phyloP scores from a whole-genome alignment of 257 asterid genomes.

The Penstemon eatonii region DNA sequence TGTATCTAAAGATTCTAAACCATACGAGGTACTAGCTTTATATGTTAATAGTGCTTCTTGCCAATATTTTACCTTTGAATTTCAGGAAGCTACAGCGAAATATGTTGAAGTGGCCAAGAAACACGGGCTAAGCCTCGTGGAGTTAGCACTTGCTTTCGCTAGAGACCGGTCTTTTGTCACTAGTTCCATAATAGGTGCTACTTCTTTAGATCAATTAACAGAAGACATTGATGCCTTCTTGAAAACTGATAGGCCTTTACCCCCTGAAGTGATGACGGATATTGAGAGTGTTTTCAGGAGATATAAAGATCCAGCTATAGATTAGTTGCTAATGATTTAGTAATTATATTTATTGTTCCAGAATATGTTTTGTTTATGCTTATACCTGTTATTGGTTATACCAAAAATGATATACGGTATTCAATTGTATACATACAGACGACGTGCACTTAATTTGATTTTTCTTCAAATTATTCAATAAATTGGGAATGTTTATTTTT shows the following conservation, averaged over 20 bases:
- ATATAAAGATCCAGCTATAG: constrained; percentile 77
- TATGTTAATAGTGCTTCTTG: no score
- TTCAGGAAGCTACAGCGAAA: constrained; percentile 67
- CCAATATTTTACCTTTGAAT: constrained; percentile 10
- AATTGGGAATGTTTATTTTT: no score
- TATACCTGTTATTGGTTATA: no score
- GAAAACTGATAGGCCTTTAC: constrained; percentile 63
- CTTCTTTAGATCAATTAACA: constrained; percentile 64
- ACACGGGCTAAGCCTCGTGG: constrained; percentile 63
- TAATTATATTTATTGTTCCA: no score
- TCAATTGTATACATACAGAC: no score
- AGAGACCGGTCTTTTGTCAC: constrained; percentile 75
- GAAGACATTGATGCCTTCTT: constrained; percentile 73
- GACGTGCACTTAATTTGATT: no score
- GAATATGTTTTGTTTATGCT: no score
- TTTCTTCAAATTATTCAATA: no score
- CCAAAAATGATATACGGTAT: no score
- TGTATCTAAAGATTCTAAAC: no score
- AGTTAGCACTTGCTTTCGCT: constrained; percentile 73
- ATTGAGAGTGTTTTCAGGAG: constrained; percentile 60
- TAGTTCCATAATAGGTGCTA: constrained; percentile 77
- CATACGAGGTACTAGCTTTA: no score
- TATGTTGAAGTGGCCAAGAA: constrained; percentile 70
- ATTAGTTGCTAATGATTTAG: constrained; percentile 19
- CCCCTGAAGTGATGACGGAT: constrained; percentile 54